These are phyloP conservation scores for Actinomucor elegans DNA, from an alignment of 371 early-diverging fungal genomes.

Conservation along the genomic window DNA sequence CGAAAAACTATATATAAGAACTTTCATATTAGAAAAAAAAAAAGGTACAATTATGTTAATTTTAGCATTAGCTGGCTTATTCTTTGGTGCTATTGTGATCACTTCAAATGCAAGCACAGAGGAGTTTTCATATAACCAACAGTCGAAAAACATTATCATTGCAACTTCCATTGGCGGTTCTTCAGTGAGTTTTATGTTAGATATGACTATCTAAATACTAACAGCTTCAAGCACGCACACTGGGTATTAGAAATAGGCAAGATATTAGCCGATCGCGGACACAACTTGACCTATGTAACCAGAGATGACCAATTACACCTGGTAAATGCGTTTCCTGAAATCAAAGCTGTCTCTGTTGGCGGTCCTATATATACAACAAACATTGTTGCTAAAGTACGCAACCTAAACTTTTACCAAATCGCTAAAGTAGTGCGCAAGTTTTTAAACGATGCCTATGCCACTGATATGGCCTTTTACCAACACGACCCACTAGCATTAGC, in stretches of 20 bases:
- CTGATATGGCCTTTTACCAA: background rate
- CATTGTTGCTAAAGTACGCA: background rate
- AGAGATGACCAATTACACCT: slow-evolving; percentile 19
- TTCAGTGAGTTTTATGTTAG: slow-evolving; percentile 16
- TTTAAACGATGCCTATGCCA: slow-evolving; percentile 6
- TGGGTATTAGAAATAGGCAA: slow-evolving; percentile 19
- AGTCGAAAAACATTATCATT: slow-evolving; percentile 8
- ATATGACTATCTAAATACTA: no score
- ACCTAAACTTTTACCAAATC: background rate
- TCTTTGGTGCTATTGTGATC: no score
- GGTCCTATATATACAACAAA: background rate
- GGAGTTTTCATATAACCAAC: background rate
- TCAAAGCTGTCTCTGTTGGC: slow-evolving; percentile 19
- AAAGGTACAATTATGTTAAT: no score
- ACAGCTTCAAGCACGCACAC: background rate
- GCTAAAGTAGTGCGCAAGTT: slow-evolving; percentile 4
- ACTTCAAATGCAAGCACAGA: no score
- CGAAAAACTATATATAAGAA: background rate
- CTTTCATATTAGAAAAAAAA: no score
- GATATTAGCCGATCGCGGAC: slow-evolving; percentile 13
- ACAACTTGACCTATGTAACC: slow-evolving; percentile 12
- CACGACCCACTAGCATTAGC: background rate
- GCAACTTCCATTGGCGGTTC: slow-evolving; percentile 11
- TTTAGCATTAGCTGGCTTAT: no score
- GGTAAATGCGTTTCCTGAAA: slow-evolving; percentile 16